Evolutionary conservation across 805 yeast genomes (phyloP).

Genomic region (Teunomyces barrocoloradensis): DNA sequence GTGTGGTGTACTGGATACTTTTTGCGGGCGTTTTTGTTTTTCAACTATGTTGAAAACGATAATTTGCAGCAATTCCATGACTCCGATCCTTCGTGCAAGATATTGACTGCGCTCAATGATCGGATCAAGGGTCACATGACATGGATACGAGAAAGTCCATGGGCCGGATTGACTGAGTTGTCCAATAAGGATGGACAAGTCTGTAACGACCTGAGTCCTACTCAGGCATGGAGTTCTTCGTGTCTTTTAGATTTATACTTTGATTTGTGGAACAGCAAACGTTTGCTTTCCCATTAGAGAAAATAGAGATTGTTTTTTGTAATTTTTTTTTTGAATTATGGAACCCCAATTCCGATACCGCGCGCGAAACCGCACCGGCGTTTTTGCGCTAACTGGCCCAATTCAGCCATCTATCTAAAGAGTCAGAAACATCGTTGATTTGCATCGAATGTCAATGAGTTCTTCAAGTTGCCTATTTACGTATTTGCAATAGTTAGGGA

Average conservation of each 20-base stretch:
- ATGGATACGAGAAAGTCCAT: conserved; percentile 73
- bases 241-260: conserved; percentile 77
- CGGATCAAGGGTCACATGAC: conserved; percentile 62
- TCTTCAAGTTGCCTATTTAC: no score
- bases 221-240: conserved; percentile 96
- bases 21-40: conserved; percentile 67
- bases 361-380: neutral
- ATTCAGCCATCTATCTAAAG: neutral
- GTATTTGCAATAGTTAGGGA: no score
- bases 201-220: conserved; percentile 87
- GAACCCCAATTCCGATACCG: neutral
- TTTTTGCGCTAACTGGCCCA: neutral
- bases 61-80: conserved; percentile 20
- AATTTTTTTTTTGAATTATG: neutral
- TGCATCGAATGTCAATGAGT: no score
- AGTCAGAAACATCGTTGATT: neutral
- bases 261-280: conserved; percentile 46
- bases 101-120: conserved; percentile 57
- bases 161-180: conserved; percentile 94
- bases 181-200: conserved; percentile 83
- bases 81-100: conserved; percentile 43
- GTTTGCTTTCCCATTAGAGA: neutral
- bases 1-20: conserved; percentile 89
- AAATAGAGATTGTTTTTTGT: neutral
- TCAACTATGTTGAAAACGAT: conserved; percentile 43